A percentile compares a stretch with the other conserved stretches of the same genome.
phyloP scores from a whole-genome alignment of 371 early-diverging fungal genomes.

The Massospora cicadina region DNA sequence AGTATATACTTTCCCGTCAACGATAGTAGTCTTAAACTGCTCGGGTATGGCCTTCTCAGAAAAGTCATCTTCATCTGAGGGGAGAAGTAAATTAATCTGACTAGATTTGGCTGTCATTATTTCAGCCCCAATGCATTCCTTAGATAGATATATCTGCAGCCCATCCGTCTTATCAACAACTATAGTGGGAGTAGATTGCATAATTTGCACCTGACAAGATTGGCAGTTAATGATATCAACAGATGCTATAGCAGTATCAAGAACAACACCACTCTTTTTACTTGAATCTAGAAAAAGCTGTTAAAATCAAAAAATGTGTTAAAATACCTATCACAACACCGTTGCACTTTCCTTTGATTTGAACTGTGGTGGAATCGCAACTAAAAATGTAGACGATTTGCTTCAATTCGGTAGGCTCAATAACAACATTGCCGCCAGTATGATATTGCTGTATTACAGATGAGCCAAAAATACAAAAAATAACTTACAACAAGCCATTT shows the following conservation, averaged over 20 bases:
- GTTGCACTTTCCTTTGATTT: constrained; percentile 80
- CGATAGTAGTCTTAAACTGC: constrained; percentile 74
- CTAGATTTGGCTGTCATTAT: constrained; percentile 80
- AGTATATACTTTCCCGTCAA: constrained; percentile 61
- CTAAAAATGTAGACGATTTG: constrained; percentile 85
- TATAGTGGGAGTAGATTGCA: constrained; percentile 64
- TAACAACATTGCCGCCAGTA: constrained; percentile 44
- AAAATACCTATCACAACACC: constrained; percentile 60
- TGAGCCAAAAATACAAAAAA: not conserved
- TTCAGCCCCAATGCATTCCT: constrained; percentile 54
- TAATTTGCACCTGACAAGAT: constrained; percentile 76
- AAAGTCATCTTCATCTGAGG: constrained; percentile 52
- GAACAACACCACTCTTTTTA: constrained; percentile 67
- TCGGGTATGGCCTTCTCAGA: constrained; percentile 79
- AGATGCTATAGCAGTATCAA: constrained; percentile 72
- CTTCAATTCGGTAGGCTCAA: constrained; percentile 63
- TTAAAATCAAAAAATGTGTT: not conserved
- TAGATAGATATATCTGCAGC: constrained; percentile 65
- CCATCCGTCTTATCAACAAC: constrained; percentile 87
- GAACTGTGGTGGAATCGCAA: constrained; percentile 75
- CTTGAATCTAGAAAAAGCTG: constrained; percentile 38
- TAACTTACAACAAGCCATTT: constrained; percentile 68
- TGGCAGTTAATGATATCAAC: constrained; percentile 81
- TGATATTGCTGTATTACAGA: not conserved
- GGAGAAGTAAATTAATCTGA: constrained; percentile 65